These are phyloP conservation scores for Zygosaccharomyces bisporus DNA, from an alignment of 805 yeast species.

Conservation along the genomic window DNA sequence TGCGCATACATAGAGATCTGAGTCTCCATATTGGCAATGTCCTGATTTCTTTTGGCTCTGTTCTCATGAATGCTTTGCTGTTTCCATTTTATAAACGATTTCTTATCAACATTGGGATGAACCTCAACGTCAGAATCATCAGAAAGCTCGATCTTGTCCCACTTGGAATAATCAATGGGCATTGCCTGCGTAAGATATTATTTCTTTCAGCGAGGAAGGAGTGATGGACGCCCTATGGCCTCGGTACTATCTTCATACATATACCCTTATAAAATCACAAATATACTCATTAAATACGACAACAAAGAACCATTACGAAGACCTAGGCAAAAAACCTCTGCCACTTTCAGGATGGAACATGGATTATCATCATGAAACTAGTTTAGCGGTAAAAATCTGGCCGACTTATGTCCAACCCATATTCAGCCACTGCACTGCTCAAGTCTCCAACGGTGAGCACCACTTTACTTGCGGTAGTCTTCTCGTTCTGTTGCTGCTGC, in stretches of 20 bases:
- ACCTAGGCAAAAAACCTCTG: not conserved
- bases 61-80: constrained; percentile 96
- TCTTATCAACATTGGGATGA: constrained; percentile 96
- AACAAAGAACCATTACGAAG: constrained; percentile 3
- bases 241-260: constrained; percentile 1
- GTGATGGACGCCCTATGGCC: not conserved
- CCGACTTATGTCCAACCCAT: constrained; percentile 82
- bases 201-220: not conserved
- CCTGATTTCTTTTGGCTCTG: constrained; percentile 72
- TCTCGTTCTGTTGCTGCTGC: constrained; percentile 44
- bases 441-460: constrained; percentile 91
- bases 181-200: constrained; percentile 34
- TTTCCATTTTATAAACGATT: constrained; percentile 90
- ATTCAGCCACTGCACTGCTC: constrained; percentile 88
- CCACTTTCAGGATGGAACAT: not conserved
- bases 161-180: constrained; percentile 93
- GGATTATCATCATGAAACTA: not conserved
- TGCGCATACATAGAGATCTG: constrained; percentile 79
- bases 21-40: constrained; percentile 68
- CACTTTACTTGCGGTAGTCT: constrained; percentile 56
- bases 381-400: constrained; percentile 89
- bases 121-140: constrained; percentile 97
- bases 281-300: constrained; percentile 9
- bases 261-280: constrained; percentile 4
- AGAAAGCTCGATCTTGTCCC: constrained; percentile 94